Base-by-base conservation (phyloP, 768 basidiomycete species). In the Piloderma croceum region DNA sequence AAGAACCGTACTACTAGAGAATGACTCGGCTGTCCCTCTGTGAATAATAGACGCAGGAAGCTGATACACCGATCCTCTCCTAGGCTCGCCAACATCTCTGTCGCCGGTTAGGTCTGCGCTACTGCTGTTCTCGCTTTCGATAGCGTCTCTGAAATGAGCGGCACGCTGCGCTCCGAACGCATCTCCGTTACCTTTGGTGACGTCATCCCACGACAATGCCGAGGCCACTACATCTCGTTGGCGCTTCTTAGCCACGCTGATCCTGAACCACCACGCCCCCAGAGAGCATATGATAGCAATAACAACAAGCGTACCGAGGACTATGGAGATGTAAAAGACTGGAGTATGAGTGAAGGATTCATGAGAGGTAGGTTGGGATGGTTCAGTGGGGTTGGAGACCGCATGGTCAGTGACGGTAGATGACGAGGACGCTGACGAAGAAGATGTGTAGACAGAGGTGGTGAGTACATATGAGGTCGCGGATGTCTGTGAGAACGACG, bases 271-370 rank as follows among this genome's bases (percentile, higher is more conserved):
- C 69, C 70, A 76, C 1, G 73, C 69, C 23, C 74, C 50, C n/a
- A 77, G 47, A 27, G 73, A 68, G 12, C 69, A 54, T 24, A 77
- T 31, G 38, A 66, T 63, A 5, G 72, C 70, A 36, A 76, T 45
- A 24, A 67, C 61, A 13, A 66, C 62, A 43, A 81, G 63, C 0
- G 58, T 57, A 23, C 71, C 77, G 3, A 79, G 58, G n/a, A 65
- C 61, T 38, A 79, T 64, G 19, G 64, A 73, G 4, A 75, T 50
- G 47, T 78, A 78, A 49, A 76, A 68, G 25, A 71, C 67, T 2
- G 71, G 53, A n/a, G n/a, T n/a, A n/a, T n/a, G n/a, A n/a, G n/a
- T n/a, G n/a, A n/a, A n/a, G n/a, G n/a, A n/a, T n/a, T n/a, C n/a
- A n/a, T n/a, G n/a, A n/a, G n/a, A n/a, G n/a, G n/a, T n/a, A n/a